Evolutionary conservation across 2,329 filamentous ascomycete genomes (phyloP).

Genomic region (Scortechinia acanthostroma): DNA sequence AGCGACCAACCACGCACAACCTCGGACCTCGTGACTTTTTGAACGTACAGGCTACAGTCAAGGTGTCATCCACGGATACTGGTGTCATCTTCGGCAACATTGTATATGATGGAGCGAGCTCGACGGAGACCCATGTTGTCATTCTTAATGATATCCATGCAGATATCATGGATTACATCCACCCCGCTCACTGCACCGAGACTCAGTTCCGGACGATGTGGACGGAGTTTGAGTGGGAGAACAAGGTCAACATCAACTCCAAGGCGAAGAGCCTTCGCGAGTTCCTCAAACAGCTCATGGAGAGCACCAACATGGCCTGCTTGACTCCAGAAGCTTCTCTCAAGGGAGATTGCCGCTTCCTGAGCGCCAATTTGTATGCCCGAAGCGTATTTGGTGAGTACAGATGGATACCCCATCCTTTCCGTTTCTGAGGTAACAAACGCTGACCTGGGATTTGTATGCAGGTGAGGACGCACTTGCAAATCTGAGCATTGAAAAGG

Average conservation of each 20-base stretch:
- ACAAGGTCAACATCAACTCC: slow-evolving; percentile 99
- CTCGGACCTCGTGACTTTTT: slow-evolving; percentile 92
- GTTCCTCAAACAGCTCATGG: slow-evolving; percentile 91
- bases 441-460: too few species aligned
- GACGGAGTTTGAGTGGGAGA: slow-evolving; percentile 99
- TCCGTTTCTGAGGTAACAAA: too few species aligned
- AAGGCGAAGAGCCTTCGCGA: slow-evolving; percentile 87
- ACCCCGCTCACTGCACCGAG: slow-evolving; percentile 91
- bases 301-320: slow-evolving; percentile 97
- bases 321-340: slow-evolving; percentile 91
- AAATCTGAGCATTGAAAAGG: slow-evolving; percentile 95
- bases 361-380: slow-evolving; percentile 94
- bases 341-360: slow-evolving; percentile 94
- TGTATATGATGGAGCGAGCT: slow-evolving; percentile 88
- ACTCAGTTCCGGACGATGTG: slow-evolving; percentile 99
- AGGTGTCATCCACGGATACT: slow-evolving; percentile 94
- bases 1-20: slow-evolving; percentile 92
- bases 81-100: slow-evolving; percentile 99
- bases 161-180: slow-evolving; percentile 99
- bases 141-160: slow-evolving; percentile 97
- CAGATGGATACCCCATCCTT: too few species aligned
- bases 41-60: slow-evolving; percentile 97
- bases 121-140: slow-evolving; percentile 89
- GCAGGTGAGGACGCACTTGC: slow-evolving; percentile 94
- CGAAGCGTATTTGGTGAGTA: slow-evolving; percentile 96